Evolutionary conservation across 768 basidiomycete genomes (phyloP), one percentile per base, ranked within the genome.

Genomic region (Phylloporus scabripes): DNA sequence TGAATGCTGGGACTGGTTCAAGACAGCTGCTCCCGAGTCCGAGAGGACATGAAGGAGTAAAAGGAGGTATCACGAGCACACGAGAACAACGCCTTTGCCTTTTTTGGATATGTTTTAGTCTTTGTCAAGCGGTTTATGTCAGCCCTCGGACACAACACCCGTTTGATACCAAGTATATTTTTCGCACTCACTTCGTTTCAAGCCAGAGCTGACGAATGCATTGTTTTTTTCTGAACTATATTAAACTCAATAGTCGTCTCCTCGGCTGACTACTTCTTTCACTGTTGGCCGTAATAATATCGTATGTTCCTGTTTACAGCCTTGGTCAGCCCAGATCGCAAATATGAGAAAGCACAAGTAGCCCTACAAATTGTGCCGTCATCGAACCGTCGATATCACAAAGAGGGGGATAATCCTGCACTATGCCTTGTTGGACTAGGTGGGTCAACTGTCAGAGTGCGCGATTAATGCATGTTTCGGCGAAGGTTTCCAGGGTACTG

Each of bases 381-480:
- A 94, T 96, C 2, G 85, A 80, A 34, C 83, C 93, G 44, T 71
- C 73, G 46, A 81, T 79, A 65, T 98, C 96, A 57, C 82, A 87
- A 32, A 99, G 73, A 0, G 96, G 96, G 9, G 92, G 96, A 65
- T 98, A 97, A 54, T 87, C 90, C 55, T 85, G 81, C 2, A 99
- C 92, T 46, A 97, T 82, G 1, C 85, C 87, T 68, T 92, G 86
- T 37, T 77, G 71, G 23, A 99, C 96, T 7, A 98, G 75, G 55
- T 95, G 81, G 59, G 93, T 94, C 42, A 97, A 73, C 92, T 94
- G 58, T 33, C 45, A 47, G 46, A 45, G 21, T 9, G 15, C 38
- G 32, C 2, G 7, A 26, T 50, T 20, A 46, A 15, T 46, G 7
- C 49, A 21, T 53, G 37, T 28, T 37, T n/a, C 26, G 24, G 11